A percentile compares a stretch with the other conserved stretches of the same genome.
phyloP scores from a whole-genome alignment of 805 yeast genomes.

The Wickerhamiella brachini region DNA sequence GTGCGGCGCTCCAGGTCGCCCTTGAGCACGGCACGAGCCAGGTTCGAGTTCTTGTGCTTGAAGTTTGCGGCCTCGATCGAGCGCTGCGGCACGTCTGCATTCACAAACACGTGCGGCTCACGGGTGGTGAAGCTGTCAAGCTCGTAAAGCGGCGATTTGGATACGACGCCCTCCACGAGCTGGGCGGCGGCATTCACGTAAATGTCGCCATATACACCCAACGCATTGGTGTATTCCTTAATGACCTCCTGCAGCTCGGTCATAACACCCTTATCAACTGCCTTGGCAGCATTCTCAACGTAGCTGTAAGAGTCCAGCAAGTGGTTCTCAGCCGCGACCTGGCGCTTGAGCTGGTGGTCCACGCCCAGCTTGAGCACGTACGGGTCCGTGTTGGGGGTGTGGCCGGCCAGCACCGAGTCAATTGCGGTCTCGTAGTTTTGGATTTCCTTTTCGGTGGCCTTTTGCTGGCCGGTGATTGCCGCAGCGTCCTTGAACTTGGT shows the following conservation, averaged over 20 bases:
- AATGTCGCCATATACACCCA: constrained; percentile 31
- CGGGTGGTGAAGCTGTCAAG: constrained; percentile 75
- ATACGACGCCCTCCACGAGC: constrained; percentile 60
- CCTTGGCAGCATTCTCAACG: constrained; percentile 75
- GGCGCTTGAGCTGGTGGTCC: constrained; percentile 66
- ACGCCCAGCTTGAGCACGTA: constrained; percentile 55
- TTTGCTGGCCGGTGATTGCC: constrained; percentile 49
- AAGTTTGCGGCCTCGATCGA: constrained; percentile 35
- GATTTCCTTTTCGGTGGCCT: constrained; percentile 36
- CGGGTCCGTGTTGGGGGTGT: constrained; percentile 42
- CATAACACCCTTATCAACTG: constrained; percentile 77
- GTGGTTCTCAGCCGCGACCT: constrained; percentile 70
- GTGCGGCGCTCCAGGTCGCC: constrained; percentile 83
- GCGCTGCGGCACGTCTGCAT: constrained; percentile 48
- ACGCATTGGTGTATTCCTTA: constrained; percentile 51
- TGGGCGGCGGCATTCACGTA: constrained; percentile 40
- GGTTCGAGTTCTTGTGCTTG: constrained; percentile 53
- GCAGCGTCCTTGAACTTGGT: constrained; percentile 56
- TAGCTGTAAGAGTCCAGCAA: constrained; percentile 80
- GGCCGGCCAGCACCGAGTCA: constrained; percentile 8
- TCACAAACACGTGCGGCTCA: constrained; percentile 52
- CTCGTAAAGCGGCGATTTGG: constrained; percentile 68
- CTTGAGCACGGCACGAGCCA: constrained; percentile 53
- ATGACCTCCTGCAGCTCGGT: constrained; percentile 75
- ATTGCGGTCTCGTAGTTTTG: constrained; percentile 27